Evolutionary conservation across 371 early-diverging fungal species (phyloP).

Genomic region (Apophysomyces trapeziformis): DNA sequence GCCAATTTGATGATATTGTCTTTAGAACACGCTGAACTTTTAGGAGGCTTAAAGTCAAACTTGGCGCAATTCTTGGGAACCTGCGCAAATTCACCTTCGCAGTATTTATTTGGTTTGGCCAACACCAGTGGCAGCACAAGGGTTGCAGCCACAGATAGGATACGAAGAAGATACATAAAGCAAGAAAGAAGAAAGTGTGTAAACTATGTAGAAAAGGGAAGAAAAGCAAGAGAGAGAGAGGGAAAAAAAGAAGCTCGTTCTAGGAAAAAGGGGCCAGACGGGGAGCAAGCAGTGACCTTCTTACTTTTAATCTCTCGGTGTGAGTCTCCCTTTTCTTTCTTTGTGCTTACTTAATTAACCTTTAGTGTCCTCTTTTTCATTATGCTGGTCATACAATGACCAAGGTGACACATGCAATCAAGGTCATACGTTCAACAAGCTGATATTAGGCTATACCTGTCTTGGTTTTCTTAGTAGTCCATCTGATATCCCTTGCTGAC

Average conservation of each 20-base stretch:
- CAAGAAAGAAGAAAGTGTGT: background rate
- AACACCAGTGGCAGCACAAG: background rate
- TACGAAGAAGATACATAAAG: background rate
- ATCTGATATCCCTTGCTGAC: background rate
- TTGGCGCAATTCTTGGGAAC: constrained; percentile 16
- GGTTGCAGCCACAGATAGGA: background rate
- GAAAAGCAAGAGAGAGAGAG: background rate
- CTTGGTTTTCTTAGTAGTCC: background rate
- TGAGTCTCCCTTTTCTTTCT: no score
- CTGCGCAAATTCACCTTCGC: constrained; percentile 22
- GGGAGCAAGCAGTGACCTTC: no score
- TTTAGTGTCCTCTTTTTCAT: background rate
- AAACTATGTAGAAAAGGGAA: background rate
- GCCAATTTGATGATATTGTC: constrained; percentile 26
- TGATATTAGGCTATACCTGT: background rate
- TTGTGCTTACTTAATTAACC: background rate
- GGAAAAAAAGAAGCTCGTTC: background rate
- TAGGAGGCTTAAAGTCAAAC: constrained; percentile 16
- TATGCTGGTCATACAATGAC: constrained; percentile 4
- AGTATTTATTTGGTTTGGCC: constrained; percentile 17
- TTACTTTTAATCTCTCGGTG: no score
- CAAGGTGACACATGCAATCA: background rate
- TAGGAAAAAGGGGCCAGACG: no score
- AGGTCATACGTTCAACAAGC: background rate
- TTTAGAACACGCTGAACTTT: constrained; percentile 1